phyloP scores from a whole-genome alignment of 179 eudicot genomes.

The Beta lomatogona region DNA sequence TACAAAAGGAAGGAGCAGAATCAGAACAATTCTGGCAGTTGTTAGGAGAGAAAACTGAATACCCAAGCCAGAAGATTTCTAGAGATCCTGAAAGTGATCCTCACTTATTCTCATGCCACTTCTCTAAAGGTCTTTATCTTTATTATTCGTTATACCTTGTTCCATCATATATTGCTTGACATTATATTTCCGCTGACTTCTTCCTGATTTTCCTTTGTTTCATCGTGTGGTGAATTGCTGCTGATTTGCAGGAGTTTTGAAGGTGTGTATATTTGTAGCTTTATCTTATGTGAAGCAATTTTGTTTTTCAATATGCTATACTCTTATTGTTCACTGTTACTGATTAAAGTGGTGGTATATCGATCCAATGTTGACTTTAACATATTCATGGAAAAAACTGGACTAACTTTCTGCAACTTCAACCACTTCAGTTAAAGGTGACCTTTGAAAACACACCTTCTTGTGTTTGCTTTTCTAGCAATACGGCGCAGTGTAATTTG shows the following conservation, averaged over 20 bases:
- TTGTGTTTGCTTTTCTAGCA: not conserved
- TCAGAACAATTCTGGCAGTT: conserved; percentile 82
- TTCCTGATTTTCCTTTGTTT: conserved; percentile 20
- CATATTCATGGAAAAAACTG: not conserved
- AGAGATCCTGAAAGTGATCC: conserved; percentile 84
- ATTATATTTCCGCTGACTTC: conserved; percentile 27
- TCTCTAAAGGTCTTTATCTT: conserved; percentile 52
- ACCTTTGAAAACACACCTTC: not conserved
- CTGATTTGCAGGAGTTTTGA: conserved; percentile 66
- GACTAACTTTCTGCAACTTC: not conserved
- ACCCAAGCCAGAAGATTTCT: conserved; percentile 72
- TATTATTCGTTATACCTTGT: not conserved
- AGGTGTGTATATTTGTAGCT: conserved; percentile 47
- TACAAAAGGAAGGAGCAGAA: conserved; percentile 89
- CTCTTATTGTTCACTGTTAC: not conserved
- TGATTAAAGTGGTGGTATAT: not conserved
- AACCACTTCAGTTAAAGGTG: not conserved
- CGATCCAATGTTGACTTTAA: not conserved
- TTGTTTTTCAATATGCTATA: not conserved
- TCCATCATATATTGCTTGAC: not conserved
- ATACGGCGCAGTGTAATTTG: not conserved
- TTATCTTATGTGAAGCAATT: not conserved
- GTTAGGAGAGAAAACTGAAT: conserved; percentile 81
- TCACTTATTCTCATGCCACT: conserved; percentile 80
- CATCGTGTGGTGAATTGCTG: conserved; percentile 35